phyloP scores from a whole-genome alignment of 768 basidiomycete species.

The Tulasnella sp. region DNA sequence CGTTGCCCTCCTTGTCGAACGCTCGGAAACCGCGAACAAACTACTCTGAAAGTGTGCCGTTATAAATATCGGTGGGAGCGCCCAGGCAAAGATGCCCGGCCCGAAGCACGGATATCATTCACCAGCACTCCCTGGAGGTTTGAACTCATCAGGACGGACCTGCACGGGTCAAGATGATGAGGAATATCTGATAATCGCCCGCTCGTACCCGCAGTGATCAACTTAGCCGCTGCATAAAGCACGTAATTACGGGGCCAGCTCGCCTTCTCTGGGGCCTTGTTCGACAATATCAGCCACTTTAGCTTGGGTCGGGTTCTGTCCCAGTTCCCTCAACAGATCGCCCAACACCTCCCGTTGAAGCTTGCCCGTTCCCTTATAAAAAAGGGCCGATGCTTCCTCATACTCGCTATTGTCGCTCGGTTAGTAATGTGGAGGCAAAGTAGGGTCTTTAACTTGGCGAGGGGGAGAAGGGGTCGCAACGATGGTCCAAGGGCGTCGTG shows the following conservation, averaged over 20 bases:
- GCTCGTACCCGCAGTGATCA: neutral
- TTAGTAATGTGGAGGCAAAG: neutral
- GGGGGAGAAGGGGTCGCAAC: neutral
- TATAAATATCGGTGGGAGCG: neutral
- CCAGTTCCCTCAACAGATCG: constrained; percentile 88
- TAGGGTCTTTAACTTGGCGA: neutral
- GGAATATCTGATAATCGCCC: constrained; percentile 94
- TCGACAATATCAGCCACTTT: constrained; percentile 88
- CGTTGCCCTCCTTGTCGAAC: constrained; percentile 95
- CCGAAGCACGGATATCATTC: constrained; percentile 40
- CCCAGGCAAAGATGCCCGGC: neutral
- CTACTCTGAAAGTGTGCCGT: constrained; percentile 65
- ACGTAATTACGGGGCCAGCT: constrained; percentile 37
- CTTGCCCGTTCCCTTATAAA: constrained; percentile 92
- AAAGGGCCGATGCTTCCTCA: constrained; percentile 96
- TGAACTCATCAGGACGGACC: constrained; percentile 97
- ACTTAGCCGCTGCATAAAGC: too few species aligned
- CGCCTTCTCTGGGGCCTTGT: constrained; percentile 76
- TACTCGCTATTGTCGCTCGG: constrained; percentile 62
- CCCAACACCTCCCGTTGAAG: constrained; percentile 88
- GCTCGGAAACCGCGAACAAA: constrained; percentile 99
- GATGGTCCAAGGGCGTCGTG: too few species aligned
- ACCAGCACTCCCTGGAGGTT: constrained; percentile 95
- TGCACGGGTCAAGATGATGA: constrained; percentile 90
- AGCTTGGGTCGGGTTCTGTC: constrained; percentile 97